Base-by-base conservation (phyloP, 2,329 filamentous ascomycete genomes). In the Pseudofabraea citricarpa region DNA sequence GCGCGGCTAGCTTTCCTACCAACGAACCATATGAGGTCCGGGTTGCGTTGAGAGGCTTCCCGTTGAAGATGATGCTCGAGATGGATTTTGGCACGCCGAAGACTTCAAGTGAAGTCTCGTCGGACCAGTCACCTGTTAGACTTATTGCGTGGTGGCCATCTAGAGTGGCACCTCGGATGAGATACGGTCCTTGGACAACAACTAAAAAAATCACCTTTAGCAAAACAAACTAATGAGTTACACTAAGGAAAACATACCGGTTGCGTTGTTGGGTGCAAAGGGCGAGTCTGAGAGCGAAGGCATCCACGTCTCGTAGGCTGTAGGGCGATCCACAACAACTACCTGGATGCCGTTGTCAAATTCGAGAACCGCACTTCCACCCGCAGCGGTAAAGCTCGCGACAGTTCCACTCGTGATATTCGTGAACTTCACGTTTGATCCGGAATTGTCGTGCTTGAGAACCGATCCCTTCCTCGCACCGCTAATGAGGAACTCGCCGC, bases 261-360 rank as follows among this genome's bases (percentile, higher is more conserved):
- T 56, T 13, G 51, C 49, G n/a, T 56, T 53, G 9, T 55, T 54
- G 3, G 54, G 51, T 6, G 52, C 50, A 26, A 42, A 52, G 13
- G 54, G 54, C 45, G 79, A 58, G 5, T 65, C 66, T 0, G 66
- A 69, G 6, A 77, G 62, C 1, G 70, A 62, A 3, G 77, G 73
- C 0, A 72, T 73, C 69, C 75, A 81, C 56, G 81, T 78, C 0
- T 67, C 61, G 53, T 79, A 81, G 1, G 77, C 78, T 0, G 72
- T 62, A 1, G 66, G 60, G 9, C 77, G 65, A 48, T 81, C 76
- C 12, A 80, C 62, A 2, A 82, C 58, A 13, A 79, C 65, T 8
- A 77, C 65, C 1, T 68, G 62, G 1, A 73, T 61, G 0, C 71
- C 70, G 41, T 74, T 71, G 3, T 65, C 63, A 7, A 75, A 58